Percentiles rank a stretch among this genome's conserved stretches.
Conservation (phyloP, 495 filamentous ascomycete species). For the Penicillium atrosanguineum region DNA sequence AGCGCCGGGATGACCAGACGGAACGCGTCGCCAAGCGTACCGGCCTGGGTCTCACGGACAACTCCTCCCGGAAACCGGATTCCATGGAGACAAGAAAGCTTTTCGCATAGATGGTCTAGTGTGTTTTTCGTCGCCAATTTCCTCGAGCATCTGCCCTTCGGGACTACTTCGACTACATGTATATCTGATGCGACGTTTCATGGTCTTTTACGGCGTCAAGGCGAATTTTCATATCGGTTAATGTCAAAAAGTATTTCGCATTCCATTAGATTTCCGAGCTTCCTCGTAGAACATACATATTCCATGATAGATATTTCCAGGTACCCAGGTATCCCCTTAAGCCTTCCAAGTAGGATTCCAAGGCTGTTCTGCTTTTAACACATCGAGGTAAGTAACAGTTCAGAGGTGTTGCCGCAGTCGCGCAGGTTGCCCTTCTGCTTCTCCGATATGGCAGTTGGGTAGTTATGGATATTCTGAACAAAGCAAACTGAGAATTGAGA, state of each 20-base stretch:
- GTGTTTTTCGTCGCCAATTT: conserved; percentile 9
- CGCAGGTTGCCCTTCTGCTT: too few relatives aligned
- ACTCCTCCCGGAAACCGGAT: conserved; percentile 59
- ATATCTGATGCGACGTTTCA: conserved; percentile 42
- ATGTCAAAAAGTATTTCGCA: conserved; percentile 27
- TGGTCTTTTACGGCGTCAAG: conserved; percentile 42
- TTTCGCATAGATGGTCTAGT: conserved; percentile 59
- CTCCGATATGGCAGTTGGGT: too few relatives aligned
- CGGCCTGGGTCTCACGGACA: conserved; percentile 69
- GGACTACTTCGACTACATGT: conserved; percentile 34
- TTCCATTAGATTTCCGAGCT: not conserved
- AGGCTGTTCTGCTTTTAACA: not conserved
- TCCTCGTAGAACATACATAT: too few relatives aligned
- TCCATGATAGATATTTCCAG: not conserved
- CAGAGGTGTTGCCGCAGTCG: too few relatives aligned
- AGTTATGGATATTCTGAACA: too few relatives aligned
- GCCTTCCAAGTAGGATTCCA: not conserved
- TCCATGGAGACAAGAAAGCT: conserved; percentile 77
- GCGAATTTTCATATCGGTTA: conserved; percentile 27
- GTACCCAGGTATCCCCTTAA: not conserved
- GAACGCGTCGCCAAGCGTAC: conserved; percentile 72
- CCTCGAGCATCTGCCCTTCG: conserved; percentile 35
- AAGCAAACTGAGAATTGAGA: too few relatives aligned
- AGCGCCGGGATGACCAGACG: conserved; percentile 66
- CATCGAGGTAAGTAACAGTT: too few relatives aligned